Conservation (phyloP, 2,329 filamentous ascomycete species). For the Emergomyces pasteurianus region DNA sequence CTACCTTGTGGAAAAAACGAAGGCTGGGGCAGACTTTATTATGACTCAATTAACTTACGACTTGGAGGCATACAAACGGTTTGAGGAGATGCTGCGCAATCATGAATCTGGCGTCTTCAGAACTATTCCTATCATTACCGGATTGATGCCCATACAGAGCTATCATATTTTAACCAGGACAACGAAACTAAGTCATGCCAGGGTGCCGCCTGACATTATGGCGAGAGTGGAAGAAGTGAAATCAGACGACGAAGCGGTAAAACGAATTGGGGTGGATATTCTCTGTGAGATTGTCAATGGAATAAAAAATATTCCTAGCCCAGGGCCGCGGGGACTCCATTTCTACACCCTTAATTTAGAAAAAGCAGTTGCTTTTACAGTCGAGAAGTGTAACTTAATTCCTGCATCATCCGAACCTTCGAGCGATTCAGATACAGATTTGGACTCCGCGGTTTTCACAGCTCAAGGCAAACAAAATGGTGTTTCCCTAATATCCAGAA, state of each 20-base stretch:
- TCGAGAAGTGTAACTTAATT: constrained; percentile 78
- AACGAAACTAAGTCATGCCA: constrained; percentile 86
- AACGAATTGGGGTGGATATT: constrained; percentile 45
- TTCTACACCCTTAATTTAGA: constrained; percentile 97
- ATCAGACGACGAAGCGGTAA: constrained; percentile 37
- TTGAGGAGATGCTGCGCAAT: constrained; percentile 62
- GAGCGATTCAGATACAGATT: constrained; percentile 34
- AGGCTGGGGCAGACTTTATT: constrained; percentile 90
- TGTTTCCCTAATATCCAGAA: constrained; percentile 26
- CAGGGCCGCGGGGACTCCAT: constrained; percentile 68
- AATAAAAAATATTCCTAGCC: constrained; percentile 53
- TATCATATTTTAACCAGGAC: constrained; percentile 92
- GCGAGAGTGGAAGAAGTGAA: constrained; percentile 42
- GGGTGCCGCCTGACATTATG: constrained; percentile 60
- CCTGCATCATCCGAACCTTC: constrained; percentile 35
- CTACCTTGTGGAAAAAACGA: constrained; percentile 78
- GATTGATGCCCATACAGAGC: constrained; percentile 94
- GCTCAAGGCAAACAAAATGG: constrained; percentile 17
- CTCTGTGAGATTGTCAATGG: constrained; percentile 71
- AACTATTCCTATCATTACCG: constrained; percentile 79
- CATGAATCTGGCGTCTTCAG: constrained; percentile 80
- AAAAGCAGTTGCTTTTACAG: constrained; percentile 86
- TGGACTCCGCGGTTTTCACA: constrained; percentile 33
- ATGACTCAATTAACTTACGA: constrained; percentile 99
- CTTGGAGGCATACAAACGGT: constrained; percentile 65